phyloP scores from a whole-genome alignment of 805 yeast genomes.

The Saccharomycopsis sp. region DNA sequence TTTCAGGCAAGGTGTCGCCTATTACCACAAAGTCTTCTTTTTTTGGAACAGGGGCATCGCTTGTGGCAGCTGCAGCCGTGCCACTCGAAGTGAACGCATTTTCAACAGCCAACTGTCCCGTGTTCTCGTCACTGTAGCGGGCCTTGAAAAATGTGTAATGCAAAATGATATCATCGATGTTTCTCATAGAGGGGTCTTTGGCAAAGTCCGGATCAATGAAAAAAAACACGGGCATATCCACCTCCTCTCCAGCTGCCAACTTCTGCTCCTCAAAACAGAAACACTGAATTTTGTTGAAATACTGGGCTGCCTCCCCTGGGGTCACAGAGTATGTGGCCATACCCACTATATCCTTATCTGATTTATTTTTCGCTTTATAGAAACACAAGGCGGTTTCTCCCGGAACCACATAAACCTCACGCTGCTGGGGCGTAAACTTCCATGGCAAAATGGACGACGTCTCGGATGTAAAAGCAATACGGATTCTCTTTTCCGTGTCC shows the following conservation, averaged over 20 bases:
- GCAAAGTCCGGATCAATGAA: slow-evolving; percentile 95
- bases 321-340: slow-evolving; percentile 98
- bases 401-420: slow-evolving; percentile 87
- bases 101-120: neutral
- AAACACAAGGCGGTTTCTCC: slow-evolving; percentile 98
- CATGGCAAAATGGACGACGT: slow-evolving; percentile 88
- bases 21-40: slow-evolving; percentile 1
- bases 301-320: slow-evolving; percentile 94
- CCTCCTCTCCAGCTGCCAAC: slow-evolving; percentile 91
- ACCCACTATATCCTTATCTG: slow-evolving; percentile 88
- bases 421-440: slow-evolving; percentile 90
- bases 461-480: slow-evolving; percentile 86
- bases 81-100: neutral
- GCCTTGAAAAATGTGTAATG: slow-evolving; percentile 87
- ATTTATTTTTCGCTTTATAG: slow-evolving; percentile 80
- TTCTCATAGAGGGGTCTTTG: slow-evolving; percentile 85
- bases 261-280: slow-evolving; percentile 97
- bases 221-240: slow-evolving; percentile 97
- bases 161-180: slow-evolving; percentile 80
- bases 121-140: slow-evolving; percentile 25
- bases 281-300: slow-evolving; percentile 95
- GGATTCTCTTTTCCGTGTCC: slow-evolving; percentile 71
- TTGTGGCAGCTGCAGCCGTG: neutral
- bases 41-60: neutral
- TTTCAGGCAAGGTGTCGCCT: neutral